These are phyloP conservation scores for Sutorius eximius DNA, from an alignment of 1,284 basidiomycete genomes.

Conservation along the genomic window DNA sequence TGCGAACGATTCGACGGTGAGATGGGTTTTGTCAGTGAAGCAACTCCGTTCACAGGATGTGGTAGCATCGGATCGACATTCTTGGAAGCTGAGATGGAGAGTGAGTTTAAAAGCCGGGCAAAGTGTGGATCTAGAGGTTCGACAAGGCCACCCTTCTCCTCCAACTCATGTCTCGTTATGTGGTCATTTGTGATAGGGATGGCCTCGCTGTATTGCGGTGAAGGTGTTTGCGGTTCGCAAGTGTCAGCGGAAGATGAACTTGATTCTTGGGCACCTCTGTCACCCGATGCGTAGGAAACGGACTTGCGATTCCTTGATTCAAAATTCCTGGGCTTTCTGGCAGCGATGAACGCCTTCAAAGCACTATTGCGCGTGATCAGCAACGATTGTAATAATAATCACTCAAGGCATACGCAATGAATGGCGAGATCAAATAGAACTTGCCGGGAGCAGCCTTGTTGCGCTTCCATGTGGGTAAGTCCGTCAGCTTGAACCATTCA, in stretches of 20 bases:
- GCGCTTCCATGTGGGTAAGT: conserved; percentile 93
- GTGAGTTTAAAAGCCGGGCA: conserved; percentile 61
- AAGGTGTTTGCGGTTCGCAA: conserved; percentile 62
- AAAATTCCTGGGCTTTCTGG: conserved; percentile 45
- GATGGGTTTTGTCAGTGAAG: conserved; percentile 9
- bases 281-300: conserved; percentile 19
- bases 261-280: conserved; percentile 51
- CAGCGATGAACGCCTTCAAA: conserved; percentile 64
- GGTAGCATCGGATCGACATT: conserved; percentile 16
- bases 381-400: conserved; percentile 7
- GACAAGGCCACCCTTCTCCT: conserved; percentile 26
- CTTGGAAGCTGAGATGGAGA: conserved; percentile 59
- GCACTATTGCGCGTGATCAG: conserved; percentile 42
- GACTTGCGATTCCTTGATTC: conserved; percentile 36
- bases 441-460: conserved; percentile 74
- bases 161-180: conserved; percentile 22
- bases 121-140: conserved; percentile 63
- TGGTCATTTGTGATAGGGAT: conserved; percentile 20
- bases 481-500: conserved; percentile 90
- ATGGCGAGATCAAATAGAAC: conserved; percentile 96
- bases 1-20: conserved; percentile 17
- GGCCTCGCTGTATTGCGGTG: conserved; percentile 52
- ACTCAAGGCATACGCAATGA: conserved; percentile 71
- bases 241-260: conserved; percentile 65
- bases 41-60: background rate